These are phyloP conservation scores for Linum usitatissimum DNA, from an alignment of 345 rosid species.

Conservation along the genomic window DNA sequence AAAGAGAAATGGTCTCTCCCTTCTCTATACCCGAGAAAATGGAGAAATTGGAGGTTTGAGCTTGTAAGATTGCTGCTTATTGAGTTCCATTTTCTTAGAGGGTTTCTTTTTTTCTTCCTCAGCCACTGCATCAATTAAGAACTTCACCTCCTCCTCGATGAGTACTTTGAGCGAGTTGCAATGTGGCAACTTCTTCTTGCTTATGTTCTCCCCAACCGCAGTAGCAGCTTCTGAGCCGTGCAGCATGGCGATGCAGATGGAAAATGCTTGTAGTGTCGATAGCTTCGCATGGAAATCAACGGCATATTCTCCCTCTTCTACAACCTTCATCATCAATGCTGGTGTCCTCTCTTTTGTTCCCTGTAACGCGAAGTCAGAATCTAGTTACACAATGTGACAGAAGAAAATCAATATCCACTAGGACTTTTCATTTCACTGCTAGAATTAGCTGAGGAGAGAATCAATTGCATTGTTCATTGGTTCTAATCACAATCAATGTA, in stretches of 20 bases:
- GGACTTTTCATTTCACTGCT: no score
- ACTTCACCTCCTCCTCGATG: constrained; percentile 63
- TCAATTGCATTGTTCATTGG: no score
- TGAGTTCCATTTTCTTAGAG: constrained; percentile 29
- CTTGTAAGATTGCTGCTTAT: constrained; percentile 39
- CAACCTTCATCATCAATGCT: constrained; percentile 44
- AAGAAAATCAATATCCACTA: no score
- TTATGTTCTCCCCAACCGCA: constrained; percentile 20
- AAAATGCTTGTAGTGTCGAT: constrained; percentile 82
- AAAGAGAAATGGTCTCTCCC: background rate
- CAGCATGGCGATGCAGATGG: constrained; percentile 65
- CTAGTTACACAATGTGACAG: constrained; percentile 6
- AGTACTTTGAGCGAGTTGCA: constrained; percentile 52
- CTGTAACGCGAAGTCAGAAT: constrained; percentile 27
- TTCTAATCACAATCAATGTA: background rate
- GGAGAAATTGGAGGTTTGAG: constrained; percentile 89
- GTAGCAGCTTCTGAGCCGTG: constrained; percentile 37
- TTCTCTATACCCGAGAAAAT: constrained; percentile 53
- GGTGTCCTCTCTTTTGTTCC: constrained; percentile 66
- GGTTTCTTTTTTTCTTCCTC: constrained; percentile 44
- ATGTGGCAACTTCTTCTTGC: constrained; percentile 28
- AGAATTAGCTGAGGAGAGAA: no score
- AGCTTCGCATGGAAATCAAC: constrained; percentile 84
- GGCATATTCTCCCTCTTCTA: constrained; percentile 58
- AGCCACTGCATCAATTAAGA: constrained; percentile 45